Base-by-base conservation (phyloP, 306 rosid species). In the Sindora glabra region DNA sequence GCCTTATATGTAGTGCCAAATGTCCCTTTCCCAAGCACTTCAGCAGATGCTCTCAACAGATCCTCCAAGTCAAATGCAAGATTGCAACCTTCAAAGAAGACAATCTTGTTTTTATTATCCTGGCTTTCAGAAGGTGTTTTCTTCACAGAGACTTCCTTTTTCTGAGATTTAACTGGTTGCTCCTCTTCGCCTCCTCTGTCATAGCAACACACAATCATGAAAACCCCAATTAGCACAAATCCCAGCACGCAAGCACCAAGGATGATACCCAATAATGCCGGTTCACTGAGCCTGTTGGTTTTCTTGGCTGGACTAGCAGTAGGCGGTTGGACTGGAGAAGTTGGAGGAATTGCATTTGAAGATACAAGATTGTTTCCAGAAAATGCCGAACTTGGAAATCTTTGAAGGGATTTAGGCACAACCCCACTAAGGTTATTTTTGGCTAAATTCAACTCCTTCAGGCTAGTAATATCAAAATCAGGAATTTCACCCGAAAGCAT, bases 21-120 rank as follows among this genome's bases (percentile, higher is more conserved):
- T 15, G 85, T 81, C 47, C 98, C 98, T 71, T 91, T 91, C 24
- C 98, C 96, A 11, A 91, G 96, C 5, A 91, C 88, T 76, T 88
- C 96, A 8, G 98, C 96, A 25, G 98, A 91, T 5, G 98, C 95
- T 56, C 92, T 85, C 81, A 88, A 48, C 76, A 91, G 62, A 74
- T 91, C 98, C 62, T 91, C 98, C 42, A 91, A 42, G 67, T 91
- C 89, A 68, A 91, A 91, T 29, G 83, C 91, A 47, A 85, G 78
- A 57, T 48, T 74, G 60, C 74, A 80, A 26, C 78, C 89, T 42
- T 79, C 92, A 42, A 88, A 85, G 72, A 91, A 91, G 29, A 75
- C 76, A 18, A 91, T 77, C 65, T 76, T 79, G 58, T 74, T 74
- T 40, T 65, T 72, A 49, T 77, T n/a, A n/a, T n/a, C 83, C 55